phyloP scores from a whole-genome alignment of 148 eudicot species.

The Suaeda aralocaspica region DNA sequence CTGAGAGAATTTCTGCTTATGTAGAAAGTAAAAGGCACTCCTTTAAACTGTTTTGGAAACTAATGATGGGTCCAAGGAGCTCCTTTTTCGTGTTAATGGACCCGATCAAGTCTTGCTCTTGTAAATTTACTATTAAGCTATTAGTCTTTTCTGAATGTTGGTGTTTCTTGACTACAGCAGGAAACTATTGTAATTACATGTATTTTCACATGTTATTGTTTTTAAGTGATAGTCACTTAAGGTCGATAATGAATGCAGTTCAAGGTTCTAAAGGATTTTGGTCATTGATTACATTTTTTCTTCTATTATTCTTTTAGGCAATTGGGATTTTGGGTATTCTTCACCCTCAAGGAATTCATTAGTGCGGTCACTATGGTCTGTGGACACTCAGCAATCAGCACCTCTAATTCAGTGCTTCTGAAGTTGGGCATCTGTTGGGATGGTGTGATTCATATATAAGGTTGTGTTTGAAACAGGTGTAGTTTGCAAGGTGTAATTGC shows the following conservation, averaged over 20 bases:
- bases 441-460: no score
- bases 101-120: background rate
- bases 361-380: no score
- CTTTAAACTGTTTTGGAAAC: constrained; percentile 9
- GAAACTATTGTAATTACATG: background rate
- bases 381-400: no score
- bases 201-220: background rate
- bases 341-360: no score
- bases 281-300: background rate
- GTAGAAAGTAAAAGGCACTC: constrained; percentile 17
- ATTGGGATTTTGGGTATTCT: no score
- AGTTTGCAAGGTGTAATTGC: no score
- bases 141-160: background rate
- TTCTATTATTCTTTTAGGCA: background rate
- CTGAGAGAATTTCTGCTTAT: constrained; percentile 16
- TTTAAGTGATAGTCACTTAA: no score
- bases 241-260: no score
- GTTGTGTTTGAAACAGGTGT: no score
- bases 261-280: no score
- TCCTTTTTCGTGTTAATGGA: constrained; percentile 3
- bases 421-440: no score
- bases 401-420: no score
- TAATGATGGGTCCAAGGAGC: constrained; percentile 8
- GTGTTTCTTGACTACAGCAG: background rate
- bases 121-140: constrained; percentile 9